Percentiles rank a stretch among this genome's conserved stretches.
Evolutionary conservation across 768 basidiomycete genomes (phyloP).

Genomic region (Porpolomopsis calyptriformis): DNA sequence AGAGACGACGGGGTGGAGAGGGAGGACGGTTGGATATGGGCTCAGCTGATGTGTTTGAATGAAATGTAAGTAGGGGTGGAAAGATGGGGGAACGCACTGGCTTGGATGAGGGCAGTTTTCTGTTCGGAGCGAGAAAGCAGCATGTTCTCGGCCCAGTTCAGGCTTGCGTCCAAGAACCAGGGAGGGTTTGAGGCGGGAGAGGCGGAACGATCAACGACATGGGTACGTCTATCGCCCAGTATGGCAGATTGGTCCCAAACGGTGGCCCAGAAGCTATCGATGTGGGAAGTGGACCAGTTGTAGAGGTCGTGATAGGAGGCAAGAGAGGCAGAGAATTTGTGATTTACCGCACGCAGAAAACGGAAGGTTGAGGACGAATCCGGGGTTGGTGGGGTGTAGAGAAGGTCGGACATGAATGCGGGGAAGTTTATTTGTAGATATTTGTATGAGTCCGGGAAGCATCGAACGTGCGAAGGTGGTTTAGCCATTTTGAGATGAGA

Average conservation of each 20-base stretch:
- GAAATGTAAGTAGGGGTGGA: constrained; percentile 9
- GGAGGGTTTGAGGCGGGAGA: constrained; percentile 50
- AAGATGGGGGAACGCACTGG: constrained; percentile 37
- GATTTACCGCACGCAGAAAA: constrained; percentile 44
- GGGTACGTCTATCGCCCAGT: constrained; percentile 49
- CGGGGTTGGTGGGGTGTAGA: constrained; percentile 35
- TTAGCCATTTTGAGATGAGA: too few relatives aligned
- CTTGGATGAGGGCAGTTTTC: constrained; percentile 59
- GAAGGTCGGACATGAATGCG: constrained; percentile 15
- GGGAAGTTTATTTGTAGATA: too few relatives aligned
- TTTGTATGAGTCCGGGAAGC: too few relatives aligned
- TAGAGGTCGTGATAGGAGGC: constrained; percentile 54
- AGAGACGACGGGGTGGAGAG: constrained; percentile 34
- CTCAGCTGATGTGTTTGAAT: constrained; percentile 37
- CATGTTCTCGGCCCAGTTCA: constrained; percentile 84
- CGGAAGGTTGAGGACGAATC: constrained; percentile 35
- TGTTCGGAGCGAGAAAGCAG: constrained; percentile 43
- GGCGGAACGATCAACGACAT: constrained; percentile 46
- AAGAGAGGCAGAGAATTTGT: constrained; percentile 32
- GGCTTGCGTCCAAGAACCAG: constrained; percentile 57
- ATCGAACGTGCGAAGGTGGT: too few relatives aligned
- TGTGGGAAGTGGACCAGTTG: constrained; percentile 49
- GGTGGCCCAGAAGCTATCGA: constrained; percentile 56
- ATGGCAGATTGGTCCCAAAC: constrained; percentile 65
- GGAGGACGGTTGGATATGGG: constrained; percentile 39